Percentiles rank a stretch among this genome's conserved stretches.
phyloP scores from a whole-genome alignment of 176 grass and related monocot genomes.

The Paspalum vaginatum region DNA sequence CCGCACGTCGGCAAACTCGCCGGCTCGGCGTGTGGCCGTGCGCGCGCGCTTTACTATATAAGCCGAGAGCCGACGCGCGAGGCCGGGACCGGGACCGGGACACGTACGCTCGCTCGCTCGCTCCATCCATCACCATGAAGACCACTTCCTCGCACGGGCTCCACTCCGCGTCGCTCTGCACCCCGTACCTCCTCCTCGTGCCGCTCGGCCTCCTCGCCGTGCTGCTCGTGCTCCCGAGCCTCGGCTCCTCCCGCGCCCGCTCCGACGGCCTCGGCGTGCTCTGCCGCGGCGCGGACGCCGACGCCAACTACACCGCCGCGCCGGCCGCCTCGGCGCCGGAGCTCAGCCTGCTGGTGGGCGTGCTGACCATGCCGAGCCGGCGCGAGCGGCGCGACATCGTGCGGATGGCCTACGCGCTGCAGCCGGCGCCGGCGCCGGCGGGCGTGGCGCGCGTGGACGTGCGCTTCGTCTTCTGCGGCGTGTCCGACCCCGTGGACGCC shows the following conservation, averaged over 20 bases:
- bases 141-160: conserved; percentile 28
- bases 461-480: conserved; percentile 72
- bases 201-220: conserved; percentile 51
- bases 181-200: conserved; percentile 25
- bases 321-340: not conserved
- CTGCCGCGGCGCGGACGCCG: conserved; percentile 23
- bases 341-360: conserved; percentile 68
- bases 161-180: conserved; percentile 33
- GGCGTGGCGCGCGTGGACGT: conserved; percentile 50
- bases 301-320: not conserved
- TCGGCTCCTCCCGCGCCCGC: conserved; percentile 36
- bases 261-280: conserved; percentile 38
- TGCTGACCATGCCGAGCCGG: conserved; percentile 57
- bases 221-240: conserved; percentile 42
- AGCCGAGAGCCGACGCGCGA: not conserved
- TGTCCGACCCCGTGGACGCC: conserved; percentile 53
- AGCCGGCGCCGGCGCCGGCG: not conserved
- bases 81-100: not conserved
- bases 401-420: conserved; percentile 71
- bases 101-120: not conserved
- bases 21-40: no score
- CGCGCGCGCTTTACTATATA: not conserved
- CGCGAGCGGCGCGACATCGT: conserved; percentile 72
- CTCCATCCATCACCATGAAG: conserved; percentile 44
- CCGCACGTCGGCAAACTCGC: not conserved